Conservation (phyloP, 768 basidiomycete genomes). For the Fomitopsis serialis region DNA sequence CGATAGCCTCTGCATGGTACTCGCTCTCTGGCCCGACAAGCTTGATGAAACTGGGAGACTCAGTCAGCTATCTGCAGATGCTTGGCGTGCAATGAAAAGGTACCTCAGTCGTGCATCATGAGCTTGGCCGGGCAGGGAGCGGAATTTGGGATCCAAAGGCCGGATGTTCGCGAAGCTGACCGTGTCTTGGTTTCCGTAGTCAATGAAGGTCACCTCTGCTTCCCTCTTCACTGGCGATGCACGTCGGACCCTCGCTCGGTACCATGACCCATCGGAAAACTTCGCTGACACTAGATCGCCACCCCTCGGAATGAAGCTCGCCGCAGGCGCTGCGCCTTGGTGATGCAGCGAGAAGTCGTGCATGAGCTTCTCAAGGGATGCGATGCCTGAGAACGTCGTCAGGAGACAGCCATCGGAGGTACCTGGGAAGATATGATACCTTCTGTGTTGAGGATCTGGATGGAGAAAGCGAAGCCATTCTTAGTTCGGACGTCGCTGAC, state of each 20-base stretch:
- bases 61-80: background rate
- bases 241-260: constrained; percentile 87
- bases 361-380: constrained; percentile 91
- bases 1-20: constrained; percentile 79
- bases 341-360: constrained; percentile 87
- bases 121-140: constrained; percentile 85
- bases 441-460: constrained; percentile 89
- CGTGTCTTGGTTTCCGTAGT: constrained; percentile 92
- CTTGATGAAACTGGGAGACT: constrained; percentile 68
- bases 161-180: constrained; percentile 79
- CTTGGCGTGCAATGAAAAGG: constrained; percentile 1
- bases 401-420: background rate
- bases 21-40: constrained; percentile 78
- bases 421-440: constrained; percentile 40
- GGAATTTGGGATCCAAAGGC: constrained; percentile 88
- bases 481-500: constrained; percentile 78
- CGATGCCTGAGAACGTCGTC: constrained; percentile 56
- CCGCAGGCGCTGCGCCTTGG: constrained; percentile 51
- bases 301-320: constrained; percentile 73
- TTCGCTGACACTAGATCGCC: constrained; percentile 94
- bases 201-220: constrained; percentile 92
- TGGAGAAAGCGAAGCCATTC: constrained; percentile 81
- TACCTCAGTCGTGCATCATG: constrained; percentile 90
- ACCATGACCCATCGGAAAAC: constrained; percentile 93
- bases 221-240: constrained; percentile 88